phyloP scores from a whole-genome alignment of 2,329 filamentous ascomycete genomes.

The Hirsutella rhossiliensis region DNA sequence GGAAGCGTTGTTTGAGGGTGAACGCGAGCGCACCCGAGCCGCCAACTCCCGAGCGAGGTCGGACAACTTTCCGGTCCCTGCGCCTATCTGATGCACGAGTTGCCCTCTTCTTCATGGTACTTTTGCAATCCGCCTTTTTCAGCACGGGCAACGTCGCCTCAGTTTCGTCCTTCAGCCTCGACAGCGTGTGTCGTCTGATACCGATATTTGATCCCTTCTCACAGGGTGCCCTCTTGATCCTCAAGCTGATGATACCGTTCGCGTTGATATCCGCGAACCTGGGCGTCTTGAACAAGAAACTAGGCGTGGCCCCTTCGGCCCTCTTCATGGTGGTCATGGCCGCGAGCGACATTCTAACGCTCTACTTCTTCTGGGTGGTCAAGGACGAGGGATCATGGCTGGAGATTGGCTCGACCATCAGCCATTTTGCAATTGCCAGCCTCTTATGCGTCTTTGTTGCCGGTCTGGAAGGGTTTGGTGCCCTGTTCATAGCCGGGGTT shows the following conservation, averaged over 20 bases:
- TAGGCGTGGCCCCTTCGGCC: conserved; percentile 76
- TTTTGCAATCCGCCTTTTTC: conserved; percentile 94
- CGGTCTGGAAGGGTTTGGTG: conserved; percentile 75
- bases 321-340: conserved; percentile 94
- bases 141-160: conserved; percentile 94
- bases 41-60: background rate
- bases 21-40: background rate
- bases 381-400: conserved; percentile 94
- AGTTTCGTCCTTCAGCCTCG: conserved; percentile 83
- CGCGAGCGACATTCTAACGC: conserved; percentile 77
- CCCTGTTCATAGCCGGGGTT: conserved; percentile 49
- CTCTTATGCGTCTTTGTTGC: conserved; percentile 84
- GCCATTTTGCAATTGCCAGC: conserved; percentile 88
- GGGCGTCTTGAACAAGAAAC: conserved; percentile 76
- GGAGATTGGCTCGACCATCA: conserved; percentile 94
- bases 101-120: conserved; percentile 86
- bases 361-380: conserved; percentile 97
- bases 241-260: conserved; percentile 91
- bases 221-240: conserved; percentile 72
- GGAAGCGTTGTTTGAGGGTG: conserved; percentile 4
- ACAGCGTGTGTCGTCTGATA: conserved; percentile 76
- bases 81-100: conserved; percentile 76
- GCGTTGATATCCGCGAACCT: conserved; percentile 84
- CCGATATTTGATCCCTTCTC: conserved; percentile 91
- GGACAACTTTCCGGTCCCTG: conserved; percentile 45